Evolutionary conservation across 2,329 filamentous ascomycete genomes (phyloP), one percentile per base, ranked within the genome.

Genomic region (Fusarium sp.): DNA sequence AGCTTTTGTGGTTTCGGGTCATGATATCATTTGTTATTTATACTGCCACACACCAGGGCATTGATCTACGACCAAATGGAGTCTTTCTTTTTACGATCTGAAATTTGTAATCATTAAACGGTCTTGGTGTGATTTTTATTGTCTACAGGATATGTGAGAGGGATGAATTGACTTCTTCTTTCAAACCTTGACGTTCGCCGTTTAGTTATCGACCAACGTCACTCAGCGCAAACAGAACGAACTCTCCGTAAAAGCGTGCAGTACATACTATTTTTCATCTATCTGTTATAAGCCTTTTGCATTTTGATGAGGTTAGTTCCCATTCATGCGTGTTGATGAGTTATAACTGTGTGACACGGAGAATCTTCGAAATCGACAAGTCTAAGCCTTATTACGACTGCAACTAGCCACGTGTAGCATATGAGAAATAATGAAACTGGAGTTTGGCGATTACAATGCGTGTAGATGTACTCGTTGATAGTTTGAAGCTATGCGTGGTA

Each of bases 21-120:
- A 72, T 60, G 65, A 70, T 73, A 67, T 73, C 60, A 63, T 40
- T 52, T 55, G 56, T 56, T 72, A 48, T 54, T 59, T 63, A 54
- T 49, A 63, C 56, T 49, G 35, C 56, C 61, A 44, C 60, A 44
- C 60, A 32, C 41, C 42, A 55, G 26, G 65, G 50, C 38, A 56
- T 56, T n/a, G 18, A 45, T 32, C 42, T 52, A 52, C 40, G 15
- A 66, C 35, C 70, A 50, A 63, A 67, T 38, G 56, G 62, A 59
- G 60, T 57, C 48, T 20, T n/a, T 50, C 30, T 33, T 35, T 42
- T 20, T 6, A 32, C 37, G 9, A 23, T 18, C 10, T 20, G 13
- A n/a, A 26, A 7, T 52, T 6, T n/a, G 18, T 37, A 14, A n/a
- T 20, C 20, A 27, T 14, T 15, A 15, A 17, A 56, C 12, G 5